These are phyloP conservation scores for Erysimum cheiri DNA, from an alignment of 441 rosid genomes.

Conservation along the genomic window DNA sequence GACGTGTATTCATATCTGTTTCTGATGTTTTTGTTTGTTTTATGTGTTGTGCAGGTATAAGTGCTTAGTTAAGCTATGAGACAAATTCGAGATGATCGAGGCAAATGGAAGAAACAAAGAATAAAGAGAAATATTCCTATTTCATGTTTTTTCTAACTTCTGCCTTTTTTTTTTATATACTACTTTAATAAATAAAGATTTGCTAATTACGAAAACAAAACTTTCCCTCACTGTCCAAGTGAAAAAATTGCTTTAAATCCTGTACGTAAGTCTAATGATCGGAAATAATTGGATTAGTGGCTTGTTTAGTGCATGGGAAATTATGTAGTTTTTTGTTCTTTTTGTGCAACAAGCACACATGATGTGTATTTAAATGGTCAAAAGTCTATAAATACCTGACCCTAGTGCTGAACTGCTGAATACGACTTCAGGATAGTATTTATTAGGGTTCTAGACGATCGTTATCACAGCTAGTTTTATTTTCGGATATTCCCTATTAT, in stretches of 20 bases:
- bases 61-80: constrained; percentile 10
- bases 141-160: background rate
- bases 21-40: background rate
- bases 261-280: background rate
- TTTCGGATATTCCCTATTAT: constrained; percentile 24
- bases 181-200: background rate
- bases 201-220: constrained; percentile 3
- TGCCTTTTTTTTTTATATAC: background rate
- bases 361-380: constrained; percentile 14
- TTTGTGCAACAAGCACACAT: too few relatives aligned
- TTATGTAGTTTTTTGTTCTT: background rate
- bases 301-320: constrained; percentile 1
- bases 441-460: constrained; percentile 25
- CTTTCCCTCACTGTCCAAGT: background rate
- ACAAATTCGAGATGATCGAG: background rate
- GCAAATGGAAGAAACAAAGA: background rate
- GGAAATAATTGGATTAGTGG: background rate
- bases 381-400: constrained; percentile 15
- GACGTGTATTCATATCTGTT: background rate
- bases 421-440: constrained; percentile 19
- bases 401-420: constrained; percentile 25
- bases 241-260: background rate
- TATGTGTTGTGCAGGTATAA: constrained; percentile 9
- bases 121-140: background rate
- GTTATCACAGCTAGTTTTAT: constrained; percentile 26